Evolutionary conservation across 2,329 filamentous ascomycete genomes (phyloP), one percentile per base, ranked within the genome.

Genomic region (Aspergillus calidoustus): DNA sequence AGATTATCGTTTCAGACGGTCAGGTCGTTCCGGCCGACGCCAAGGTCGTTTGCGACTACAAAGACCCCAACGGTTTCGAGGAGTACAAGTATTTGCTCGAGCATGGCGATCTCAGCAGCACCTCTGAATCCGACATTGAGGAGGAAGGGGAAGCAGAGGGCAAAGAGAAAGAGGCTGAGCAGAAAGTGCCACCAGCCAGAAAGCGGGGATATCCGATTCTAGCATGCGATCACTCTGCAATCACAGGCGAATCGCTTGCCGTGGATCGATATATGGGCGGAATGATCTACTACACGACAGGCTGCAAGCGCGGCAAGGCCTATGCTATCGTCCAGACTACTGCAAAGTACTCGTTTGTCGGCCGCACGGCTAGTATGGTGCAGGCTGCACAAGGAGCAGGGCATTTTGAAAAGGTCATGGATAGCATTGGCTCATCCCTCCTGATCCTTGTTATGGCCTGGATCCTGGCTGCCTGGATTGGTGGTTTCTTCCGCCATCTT

Each of bases 351-450:
- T 92, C 90, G 59, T 93, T 92, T 79, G 89, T 92, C 74, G 90
- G 90, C 76, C 87, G 87, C 73, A 92, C 90, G 68, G 90, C 90
- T 50, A 85, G 84, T 64, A 85, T 92, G 66, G 90, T 92, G 53
- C 86, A 90, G 77, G 87, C 88, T 62, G 89, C 90, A 64, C 85
- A 89, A 78, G 90, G 91, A 72, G 88, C 89, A 74, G 90, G 90
- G 73, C 89, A 91, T 77, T 91, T 91, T 82, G 91, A 92, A 82
- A 87, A 89, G 61, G 90, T 92, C 80, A 92, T 92, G 90, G 89
- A 92, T 82, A 89, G 86, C 68, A 92, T 92, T 71, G 90, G 90
- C 75, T 91, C 88, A 28, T 83, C 87, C 60, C 83, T 93, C 55
- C 82, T 93, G 69, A 86, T 92, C 66, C 82, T 92, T 54, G 90